A percentile compares a stretch with the other conserved stretches of the same genome.
phyloP scores from a whole-genome alignment of 495 filamentous ascomycete species.

The Letharia columbiana region DNA sequence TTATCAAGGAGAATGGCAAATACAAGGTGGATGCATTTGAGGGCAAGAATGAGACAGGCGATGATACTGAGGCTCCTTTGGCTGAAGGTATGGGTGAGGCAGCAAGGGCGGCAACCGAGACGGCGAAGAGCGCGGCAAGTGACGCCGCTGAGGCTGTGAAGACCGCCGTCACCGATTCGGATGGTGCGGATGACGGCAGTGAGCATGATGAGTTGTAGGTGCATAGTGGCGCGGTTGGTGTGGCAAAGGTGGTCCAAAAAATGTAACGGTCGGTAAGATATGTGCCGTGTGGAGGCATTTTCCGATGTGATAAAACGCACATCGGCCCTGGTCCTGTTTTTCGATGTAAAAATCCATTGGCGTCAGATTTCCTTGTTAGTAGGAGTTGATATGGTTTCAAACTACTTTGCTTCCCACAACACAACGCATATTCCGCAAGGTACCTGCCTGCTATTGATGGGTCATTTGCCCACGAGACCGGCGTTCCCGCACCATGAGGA shows the following conservation, averaged over 20 bases:
- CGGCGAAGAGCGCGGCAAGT: slow-evolving; percentile 31
- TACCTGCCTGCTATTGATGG: no score
- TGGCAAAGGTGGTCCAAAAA: no score
- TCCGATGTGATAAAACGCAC: not conserved
- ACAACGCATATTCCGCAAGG: no score
- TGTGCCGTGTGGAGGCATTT: not conserved
- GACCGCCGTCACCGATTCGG: slow-evolving; percentile 29
- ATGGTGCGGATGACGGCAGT: slow-evolving; percentile 39
- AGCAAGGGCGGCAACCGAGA: slow-evolving; percentile 49
- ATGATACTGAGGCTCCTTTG: slow-evolving; percentile 39
- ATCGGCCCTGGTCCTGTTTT: not conserved
- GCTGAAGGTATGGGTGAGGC: slow-evolving; percentile 39
- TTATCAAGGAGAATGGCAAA: slow-evolving; percentile 91
- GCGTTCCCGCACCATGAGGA: no score
- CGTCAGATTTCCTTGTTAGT: not conserved
- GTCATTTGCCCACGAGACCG: no score
- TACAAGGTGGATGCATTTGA: slow-evolving; percentile 61
- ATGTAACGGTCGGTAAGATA: not conserved
- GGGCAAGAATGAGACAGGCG: slow-evolving; percentile 37
- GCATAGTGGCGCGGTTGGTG: not conserved
- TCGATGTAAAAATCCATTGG: not conserved
- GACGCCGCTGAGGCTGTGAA: slow-evolving; percentile 38
- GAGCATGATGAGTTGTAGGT: slow-evolving; percentile 61
- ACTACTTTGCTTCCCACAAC: no score
- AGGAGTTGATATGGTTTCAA: no score